Evolutionary conservation across 31 red algal species (phyloP).

Genomic region (Odonthalia washingtoniensis): DNA sequence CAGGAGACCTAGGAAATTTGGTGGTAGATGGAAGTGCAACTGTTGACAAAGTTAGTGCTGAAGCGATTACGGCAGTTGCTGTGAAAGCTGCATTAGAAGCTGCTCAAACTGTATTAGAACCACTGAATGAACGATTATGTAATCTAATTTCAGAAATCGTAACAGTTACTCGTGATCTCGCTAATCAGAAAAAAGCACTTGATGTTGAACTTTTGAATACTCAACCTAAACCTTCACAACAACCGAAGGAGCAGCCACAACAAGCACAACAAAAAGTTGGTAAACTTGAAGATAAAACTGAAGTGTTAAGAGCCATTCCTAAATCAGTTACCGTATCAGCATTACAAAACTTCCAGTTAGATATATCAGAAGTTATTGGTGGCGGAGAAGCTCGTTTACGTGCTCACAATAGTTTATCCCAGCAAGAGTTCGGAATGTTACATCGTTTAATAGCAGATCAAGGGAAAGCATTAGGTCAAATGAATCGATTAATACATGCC

Average conservation of each 20-base stretch:
- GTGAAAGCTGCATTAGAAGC: conserved; percentile 66
- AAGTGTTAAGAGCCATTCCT: background rate
- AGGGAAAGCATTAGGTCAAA: conserved; percentile 45
- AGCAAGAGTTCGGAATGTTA: conserved; percentile 52
- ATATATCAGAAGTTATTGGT: conserved; percentile 65
- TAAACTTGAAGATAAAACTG: background rate
- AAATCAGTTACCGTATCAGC: conserved; percentile 27
- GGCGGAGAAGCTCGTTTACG: conserved; percentile 64
- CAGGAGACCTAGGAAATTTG: too few species aligned
- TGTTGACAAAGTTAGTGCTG: conserved; percentile 19
- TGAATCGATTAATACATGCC: conserved; percentile 53
- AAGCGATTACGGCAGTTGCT: conserved; percentile 71
- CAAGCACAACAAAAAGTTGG: background rate
- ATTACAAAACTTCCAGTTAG: conserved; percentile 51
- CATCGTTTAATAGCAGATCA: conserved; percentile 58
- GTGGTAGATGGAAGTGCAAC: too few species aligned
- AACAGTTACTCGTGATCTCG: conserved; percentile 11
- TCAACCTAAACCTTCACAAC: background rate
- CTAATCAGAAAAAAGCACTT: background rate
- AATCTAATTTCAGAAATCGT: conserved; percentile 25
- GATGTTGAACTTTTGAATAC: background rate
- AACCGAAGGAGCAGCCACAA: background rate
- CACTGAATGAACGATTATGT: conserved; percentile 57
- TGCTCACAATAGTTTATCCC: conserved; percentile 44
- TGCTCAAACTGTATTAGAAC: conserved; percentile 62